Evolutionary conservation across 1,139 yeast genomes (phyloP).

Genomic region (Taiozyma sp.): DNA sequence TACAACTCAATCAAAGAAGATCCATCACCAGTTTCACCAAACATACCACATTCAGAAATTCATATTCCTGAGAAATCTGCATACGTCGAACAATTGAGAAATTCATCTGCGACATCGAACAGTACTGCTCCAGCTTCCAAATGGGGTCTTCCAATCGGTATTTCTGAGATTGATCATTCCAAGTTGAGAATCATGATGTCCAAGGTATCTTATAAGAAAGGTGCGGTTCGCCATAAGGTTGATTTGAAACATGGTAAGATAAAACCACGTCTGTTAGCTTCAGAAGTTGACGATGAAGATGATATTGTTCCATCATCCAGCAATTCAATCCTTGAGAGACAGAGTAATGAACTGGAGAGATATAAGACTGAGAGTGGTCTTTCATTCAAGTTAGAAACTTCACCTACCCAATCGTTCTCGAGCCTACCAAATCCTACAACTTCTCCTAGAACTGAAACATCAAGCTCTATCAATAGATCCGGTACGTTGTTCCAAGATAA

Average conservation of each 20-base stretch:
- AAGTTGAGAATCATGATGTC: slow-evolving; percentile 9
- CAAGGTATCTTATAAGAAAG: slow-evolving; percentile 11
- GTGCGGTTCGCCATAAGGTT: slow-evolving; percentile 24
- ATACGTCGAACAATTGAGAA: slow-evolving; percentile 51
- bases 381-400: slow-evolving; percentile 2
- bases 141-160: slow-evolving; percentile 67
- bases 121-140: slow-evolving; percentile 51
- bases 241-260: slow-evolving; percentile 74
- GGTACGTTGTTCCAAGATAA: slow-evolving; percentile 20
- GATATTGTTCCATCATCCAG: slow-evolving; percentile 4
- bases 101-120: slow-evolving; percentile 42
- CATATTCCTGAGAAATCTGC: slow-evolving; percentile 49
- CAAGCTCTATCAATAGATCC: slow-evolving; percentile 11
- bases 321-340: slow-evolving; percentile 5
- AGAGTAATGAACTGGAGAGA: slow-evolving; percentile 13
- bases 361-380: slow-evolving; percentile 8
- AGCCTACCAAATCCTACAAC: slow-evolving; percentile 5
- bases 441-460: slow-evolving; percentile 2
- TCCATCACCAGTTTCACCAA: neutral
- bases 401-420: slow-evolving; percentile 10
- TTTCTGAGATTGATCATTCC: slow-evolving; percentile 38
- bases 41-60: neutral
- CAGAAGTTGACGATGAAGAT: slow-evolving; percentile 72
- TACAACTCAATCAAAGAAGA: slow-evolving; percentile 18
- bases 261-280: slow-evolving; percentile 69